Percentiles rank a stretch among this genome's conserved stretches.
phyloP scores from a whole-genome alignment of 768 basidiomycete species.

The Phanerochaete sordida region DNA sequence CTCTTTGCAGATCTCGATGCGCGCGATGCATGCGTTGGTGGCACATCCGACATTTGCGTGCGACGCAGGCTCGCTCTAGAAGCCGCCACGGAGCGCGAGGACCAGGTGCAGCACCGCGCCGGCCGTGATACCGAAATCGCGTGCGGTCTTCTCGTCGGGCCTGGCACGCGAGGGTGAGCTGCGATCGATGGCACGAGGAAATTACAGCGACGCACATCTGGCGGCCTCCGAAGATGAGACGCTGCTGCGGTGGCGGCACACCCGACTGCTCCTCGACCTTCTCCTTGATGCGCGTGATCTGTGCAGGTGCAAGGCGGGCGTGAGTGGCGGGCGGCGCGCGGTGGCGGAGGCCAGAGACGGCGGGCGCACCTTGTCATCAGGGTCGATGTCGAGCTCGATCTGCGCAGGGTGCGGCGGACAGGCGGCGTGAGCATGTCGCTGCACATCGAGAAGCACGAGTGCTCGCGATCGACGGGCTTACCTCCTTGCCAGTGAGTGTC shows the following conservation, averaged over 20 bases:
- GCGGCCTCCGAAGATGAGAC: slow-evolving; percentile 88
- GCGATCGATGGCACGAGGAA: background rate
- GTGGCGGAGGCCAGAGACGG: background rate
- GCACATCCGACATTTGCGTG: slow-evolving; percentile 5
- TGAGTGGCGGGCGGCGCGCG: background rate
- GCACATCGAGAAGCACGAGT: background rate
- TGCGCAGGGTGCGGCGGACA: slow-evolving; percentile 16
- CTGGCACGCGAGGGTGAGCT: slow-evolving; percentile 36
- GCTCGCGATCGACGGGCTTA: slow-evolving; percentile 28
- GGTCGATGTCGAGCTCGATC: slow-evolving; percentile 96
- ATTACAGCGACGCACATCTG: slow-evolving; percentile 69
- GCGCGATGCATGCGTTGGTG: slow-evolving; percentile 9
- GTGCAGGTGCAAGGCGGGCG: slow-evolving; percentile 2
- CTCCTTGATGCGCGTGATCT: slow-evolving; percentile 96
- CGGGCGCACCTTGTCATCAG: slow-evolving; percentile 70
- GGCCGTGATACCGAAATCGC: slow-evolving; percentile 77
- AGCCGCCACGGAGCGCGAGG: slow-evolving; percentile 90
- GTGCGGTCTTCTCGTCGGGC: slow-evolving; percentile 88
- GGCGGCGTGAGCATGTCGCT: background rate
- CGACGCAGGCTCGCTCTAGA: slow-evolving; percentile 31
- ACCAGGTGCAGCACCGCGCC: slow-evolving; percentile 93
- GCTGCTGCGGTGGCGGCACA: slow-evolving; percentile 94
- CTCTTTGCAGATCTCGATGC: slow-evolving; percentile 21
- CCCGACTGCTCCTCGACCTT: slow-evolving; percentile 98
- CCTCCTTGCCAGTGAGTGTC: slow-evolving; percentile 98